Evolutionary conservation across 768 basidiomycete species (phyloP), one percentile per base, ranked within the genome.

Genomic region (Artomyces pyxidatus): DNA sequence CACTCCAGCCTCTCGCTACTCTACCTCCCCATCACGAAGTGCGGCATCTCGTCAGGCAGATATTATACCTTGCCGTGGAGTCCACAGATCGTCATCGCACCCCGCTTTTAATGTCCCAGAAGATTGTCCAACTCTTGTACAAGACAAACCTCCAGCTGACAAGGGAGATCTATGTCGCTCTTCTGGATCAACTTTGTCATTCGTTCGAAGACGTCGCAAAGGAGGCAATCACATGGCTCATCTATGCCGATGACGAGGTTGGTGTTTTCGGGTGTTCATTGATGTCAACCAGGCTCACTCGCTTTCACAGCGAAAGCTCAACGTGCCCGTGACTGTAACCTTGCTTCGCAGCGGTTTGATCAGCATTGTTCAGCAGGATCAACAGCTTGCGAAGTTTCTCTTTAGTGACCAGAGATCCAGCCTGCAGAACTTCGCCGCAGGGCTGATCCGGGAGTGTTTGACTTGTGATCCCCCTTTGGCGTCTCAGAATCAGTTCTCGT

Each of bases 211-310:
- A 95, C 55, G 95, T 97, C 39, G 89, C 87, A 16, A 93, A 93
- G 65, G 96, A 99, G 68, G 96, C 95, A 6, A 87, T 93, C 43
- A 88, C 88, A 2, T 99, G 96, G 96, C 71, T 99, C 42, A 70
- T 97, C 39, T 96, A 92, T 62, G 89, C 96, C 3, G 94, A 98
- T 62, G 96, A 99, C 62, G 89, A 94, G 71, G 92, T 93, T 48
- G 48, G 80, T 70, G 5, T 17, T 11, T 17, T 23, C 12, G 7
- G 28, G 35, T 19, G 16, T 29, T 47, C 23, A 37, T 42, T 30
- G 29, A 38, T 32, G 23, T 51, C 1, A 47, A 23, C 57, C 32
- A 56, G 40, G 37, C 47, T 53, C 17, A 60, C 23, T 17, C 32
- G 42, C 28, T 54, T 55, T 50, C 44, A 7, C 58, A 94, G 90